A percentile compares a stretch with the other conserved stretches of the same genome.
Conservation (phyloP, 2,329 filamentous ascomycete genomes). For the Cladophialophora immunda region DNA sequence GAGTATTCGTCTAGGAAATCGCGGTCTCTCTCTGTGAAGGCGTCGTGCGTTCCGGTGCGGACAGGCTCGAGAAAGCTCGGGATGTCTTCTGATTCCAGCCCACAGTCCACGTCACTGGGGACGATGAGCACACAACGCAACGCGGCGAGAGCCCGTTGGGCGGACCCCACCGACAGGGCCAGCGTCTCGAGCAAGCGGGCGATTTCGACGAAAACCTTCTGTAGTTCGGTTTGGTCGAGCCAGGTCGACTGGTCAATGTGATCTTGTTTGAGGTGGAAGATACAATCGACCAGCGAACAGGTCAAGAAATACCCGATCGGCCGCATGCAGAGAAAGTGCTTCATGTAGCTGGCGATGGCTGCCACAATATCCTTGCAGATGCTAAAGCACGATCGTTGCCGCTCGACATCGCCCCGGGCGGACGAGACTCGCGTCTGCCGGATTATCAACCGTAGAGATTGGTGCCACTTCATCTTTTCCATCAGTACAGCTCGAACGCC, state of each 20-base stretch:
- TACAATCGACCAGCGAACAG: background rate
- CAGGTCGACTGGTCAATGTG: background rate
- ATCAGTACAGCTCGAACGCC: background rate
- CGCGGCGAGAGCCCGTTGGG: background rate
- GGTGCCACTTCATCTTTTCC: background rate
- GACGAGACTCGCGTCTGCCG: background rate
- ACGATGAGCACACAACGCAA: background rate
- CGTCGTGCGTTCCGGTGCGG: background rate
- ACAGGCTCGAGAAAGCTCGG: background rate
- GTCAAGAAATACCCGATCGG: background rate
- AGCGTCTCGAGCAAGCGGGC: background rate
- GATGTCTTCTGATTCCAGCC: background rate
- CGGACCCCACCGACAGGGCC: background rate
- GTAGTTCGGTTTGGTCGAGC: background rate
- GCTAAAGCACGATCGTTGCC: background rate
- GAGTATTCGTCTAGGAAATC: background rate
- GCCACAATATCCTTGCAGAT: background rate
- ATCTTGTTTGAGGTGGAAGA: background rate
- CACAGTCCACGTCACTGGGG: background rate
- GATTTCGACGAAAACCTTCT: background rate
- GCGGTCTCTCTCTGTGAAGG: background rate
- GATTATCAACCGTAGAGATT: background rate
- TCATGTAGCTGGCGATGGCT: background rate
- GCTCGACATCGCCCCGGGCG: background rate
- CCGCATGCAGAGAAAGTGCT: background rate